phyloP scores from a whole-genome alignment of 2,329 filamentous ascomycete species.

The Diaporthe batatas region DNA sequence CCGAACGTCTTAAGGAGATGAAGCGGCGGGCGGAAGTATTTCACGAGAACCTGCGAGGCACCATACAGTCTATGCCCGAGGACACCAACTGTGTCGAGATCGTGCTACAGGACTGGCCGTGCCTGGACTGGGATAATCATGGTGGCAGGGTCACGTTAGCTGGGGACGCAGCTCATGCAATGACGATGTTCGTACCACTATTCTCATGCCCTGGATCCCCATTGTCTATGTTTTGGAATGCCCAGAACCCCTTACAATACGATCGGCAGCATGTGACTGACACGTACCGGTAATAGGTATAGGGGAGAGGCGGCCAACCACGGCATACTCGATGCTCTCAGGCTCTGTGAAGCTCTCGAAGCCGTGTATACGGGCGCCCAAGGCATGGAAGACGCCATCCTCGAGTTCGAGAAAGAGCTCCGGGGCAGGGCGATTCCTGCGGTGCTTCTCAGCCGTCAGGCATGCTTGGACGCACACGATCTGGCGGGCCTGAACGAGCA shows the following conservation, averaged over 20 bases:
- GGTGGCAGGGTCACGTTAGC: slow-evolving; percentile 61
- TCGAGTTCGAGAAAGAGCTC: slow-evolving; percentile 41
- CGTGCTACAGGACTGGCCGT: slow-evolving; percentile 47
- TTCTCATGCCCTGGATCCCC: no score
- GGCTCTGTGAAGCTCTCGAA: slow-evolving; percentile 46
- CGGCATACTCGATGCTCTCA: slow-evolving; percentile 54
- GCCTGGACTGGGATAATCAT: slow-evolving; percentile 56
- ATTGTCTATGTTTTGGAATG: no score
- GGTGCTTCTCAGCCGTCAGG: slow-evolving; percentile 36
- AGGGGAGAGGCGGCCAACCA: slow-evolving; percentile 57
- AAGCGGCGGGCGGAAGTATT: slow-evolving; percentile 52
- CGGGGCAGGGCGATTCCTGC: slow-evolving; percentile 23
- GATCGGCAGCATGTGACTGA: no score
- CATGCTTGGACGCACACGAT: slow-evolving; percentile 39
- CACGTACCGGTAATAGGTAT: slow-evolving; percentile 47
- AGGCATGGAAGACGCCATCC: slow-evolving; percentile 26
- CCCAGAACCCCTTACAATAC: no score
- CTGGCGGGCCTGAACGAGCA: slow-evolving; percentile 36
- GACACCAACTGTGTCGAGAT: slow-evolving; percentile 54
- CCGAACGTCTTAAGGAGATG: slow-evolving; percentile 55
- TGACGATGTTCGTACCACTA: slow-evolving; percentile 60
- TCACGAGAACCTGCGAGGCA: slow-evolving; percentile 55
- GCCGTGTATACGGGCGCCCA: slow-evolving; percentile 40
- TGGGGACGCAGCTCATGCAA: slow-evolving; percentile 70
- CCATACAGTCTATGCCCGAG: slow-evolving; percentile 59